These are phyloP conservation scores for Ophiorrhiza pumila DNA, from an alignment of 257 asterid genomes.

Conservation along the genomic window DNA sequence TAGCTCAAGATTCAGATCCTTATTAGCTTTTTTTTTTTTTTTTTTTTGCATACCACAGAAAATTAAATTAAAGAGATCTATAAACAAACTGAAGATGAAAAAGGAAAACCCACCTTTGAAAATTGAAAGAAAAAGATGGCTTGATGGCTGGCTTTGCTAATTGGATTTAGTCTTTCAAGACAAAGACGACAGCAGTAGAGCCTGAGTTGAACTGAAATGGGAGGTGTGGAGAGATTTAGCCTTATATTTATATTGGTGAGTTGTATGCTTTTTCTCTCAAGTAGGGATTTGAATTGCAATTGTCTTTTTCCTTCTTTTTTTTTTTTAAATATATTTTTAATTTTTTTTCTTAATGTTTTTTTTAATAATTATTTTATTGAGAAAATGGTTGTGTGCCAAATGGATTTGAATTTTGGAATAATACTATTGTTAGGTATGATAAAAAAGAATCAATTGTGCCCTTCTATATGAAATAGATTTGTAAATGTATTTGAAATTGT, in stretches of 20 bases:
- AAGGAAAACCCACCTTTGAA: conserved; percentile 8
- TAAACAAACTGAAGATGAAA: neutral
- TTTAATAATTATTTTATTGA: too few relatives aligned
- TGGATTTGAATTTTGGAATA: too few relatives aligned
- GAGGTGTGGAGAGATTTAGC: neutral
- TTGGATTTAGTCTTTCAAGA: conserved; percentile 7
- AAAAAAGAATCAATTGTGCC: too few relatives aligned
- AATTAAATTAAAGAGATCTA: neutral
- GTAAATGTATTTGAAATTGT: too few relatives aligned
- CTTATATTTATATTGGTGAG: conserved; percentile 8
- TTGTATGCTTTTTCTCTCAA: neutral
- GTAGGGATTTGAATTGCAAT: conserved; percentile 1
- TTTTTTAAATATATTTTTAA: neutral
- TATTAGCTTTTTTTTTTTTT: neutral
- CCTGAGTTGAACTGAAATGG: conserved; percentile 7
- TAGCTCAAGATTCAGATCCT: conserved; percentile 12
- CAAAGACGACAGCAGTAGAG: conserved; percentile 15
- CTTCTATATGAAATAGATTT: too few relatives aligned
- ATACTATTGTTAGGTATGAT: too few relatives aligned
- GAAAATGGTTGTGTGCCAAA: too few relatives aligned
- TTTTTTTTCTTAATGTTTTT: neutral
- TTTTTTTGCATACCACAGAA: neutral
- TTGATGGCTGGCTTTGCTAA: conserved; percentile 12
- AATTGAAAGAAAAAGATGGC: conserved; percentile 9
- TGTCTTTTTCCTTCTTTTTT: too few relatives aligned